Conservation (phyloP, 352 stramenopile genomes). For the Globisporangium middletonii region DNA sequence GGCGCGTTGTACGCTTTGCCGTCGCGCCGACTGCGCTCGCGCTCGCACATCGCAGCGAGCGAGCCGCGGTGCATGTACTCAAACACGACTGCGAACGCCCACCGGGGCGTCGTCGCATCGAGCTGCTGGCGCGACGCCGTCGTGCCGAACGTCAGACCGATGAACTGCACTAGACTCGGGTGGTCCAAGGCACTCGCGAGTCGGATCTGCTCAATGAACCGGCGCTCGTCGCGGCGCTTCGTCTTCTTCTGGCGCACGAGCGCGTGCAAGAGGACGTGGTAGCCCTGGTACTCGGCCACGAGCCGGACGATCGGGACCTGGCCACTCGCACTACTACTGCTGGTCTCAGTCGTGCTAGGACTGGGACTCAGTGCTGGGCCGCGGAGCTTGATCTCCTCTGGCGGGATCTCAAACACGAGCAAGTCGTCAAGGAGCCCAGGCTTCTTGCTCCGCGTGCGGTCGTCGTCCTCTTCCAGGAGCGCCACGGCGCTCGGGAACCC, state of each 20-base stretch:
- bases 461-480: constrained; percentile 51
- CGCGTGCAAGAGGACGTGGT: constrained; percentile 63
- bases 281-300: constrained; percentile 63
- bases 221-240: constrained; percentile 28
- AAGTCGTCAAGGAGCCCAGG: constrained; percentile 59
- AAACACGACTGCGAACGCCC: constrained; percentile 66
- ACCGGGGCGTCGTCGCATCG: constrained; percentile 20
- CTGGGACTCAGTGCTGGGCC: constrained; percentile 16
- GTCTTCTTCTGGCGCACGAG: constrained; percentile 44
- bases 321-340: constrained; percentile 7
- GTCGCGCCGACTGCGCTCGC: constrained; percentile 49
- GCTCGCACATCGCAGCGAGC: constrained; percentile 49
- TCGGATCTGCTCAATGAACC: constrained; percentile 65
- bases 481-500: constrained; percentile 37
- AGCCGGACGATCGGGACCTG: constrained; percentile 24
- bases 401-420: constrained; percentile 69
- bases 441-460: constrained; percentile 18
- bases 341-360: not conserved
- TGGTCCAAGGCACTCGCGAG: constrained; percentile 56
- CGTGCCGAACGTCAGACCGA: constrained; percentile 59
- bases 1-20: constrained; percentile 36
- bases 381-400: constrained; percentile 56
- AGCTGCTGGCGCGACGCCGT: constrained; percentile 14
- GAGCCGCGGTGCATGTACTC: constrained; percentile 72
- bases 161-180: constrained; percentile 71